Conservation (phyloP, 371 early-diverging fungal species). For the Capillidium heterosporum region DNA sequence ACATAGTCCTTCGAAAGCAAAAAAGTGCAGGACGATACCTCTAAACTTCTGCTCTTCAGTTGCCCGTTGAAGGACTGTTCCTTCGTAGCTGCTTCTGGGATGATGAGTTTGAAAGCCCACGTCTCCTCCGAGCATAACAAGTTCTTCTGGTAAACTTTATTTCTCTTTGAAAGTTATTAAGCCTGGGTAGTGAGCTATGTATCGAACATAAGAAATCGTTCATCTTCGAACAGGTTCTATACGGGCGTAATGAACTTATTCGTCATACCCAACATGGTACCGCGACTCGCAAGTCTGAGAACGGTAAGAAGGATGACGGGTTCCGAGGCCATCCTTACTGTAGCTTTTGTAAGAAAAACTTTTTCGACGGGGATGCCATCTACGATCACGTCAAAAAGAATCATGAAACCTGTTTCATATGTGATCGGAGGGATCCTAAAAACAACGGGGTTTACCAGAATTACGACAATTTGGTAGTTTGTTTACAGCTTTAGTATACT, state of each 20-base stretch:
- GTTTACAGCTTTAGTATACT: neutral
- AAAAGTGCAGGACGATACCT: slow-evolving; percentile 49
- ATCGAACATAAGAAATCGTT: slow-evolving; percentile 74
- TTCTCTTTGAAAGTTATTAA: neutral
- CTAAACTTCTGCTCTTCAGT: slow-evolving; percentile 53
- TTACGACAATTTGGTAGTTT: slow-evolving; percentile 52
- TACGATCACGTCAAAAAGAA: slow-evolving; percentile 83
- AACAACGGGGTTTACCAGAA: slow-evolving; percentile 73
- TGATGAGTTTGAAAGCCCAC: slow-evolving; percentile 67
- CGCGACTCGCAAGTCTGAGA: slow-evolving; percentile 34
- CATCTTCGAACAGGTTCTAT: slow-evolving; percentile 72
- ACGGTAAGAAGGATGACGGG: slow-evolving; percentile 33
- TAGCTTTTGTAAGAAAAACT: slow-evolving; percentile 62
- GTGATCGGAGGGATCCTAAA: slow-evolving; percentile 38
- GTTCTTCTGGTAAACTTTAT: slow-evolving; percentile 43
- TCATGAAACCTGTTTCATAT: slow-evolving; percentile 88
- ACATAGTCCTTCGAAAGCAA: slow-evolving; percentile 53
- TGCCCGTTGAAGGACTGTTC: slow-evolving; percentile 70
- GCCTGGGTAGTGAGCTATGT: slow-evolving; percentile 55
- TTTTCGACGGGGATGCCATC: slow-evolving; percentile 77
- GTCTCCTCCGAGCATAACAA: slow-evolving; percentile 50
- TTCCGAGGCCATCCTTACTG: slow-evolving; percentile 90
- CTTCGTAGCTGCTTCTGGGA: slow-evolving; percentile 46
- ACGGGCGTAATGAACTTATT: slow-evolving; percentile 10
- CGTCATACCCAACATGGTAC: slow-evolving; percentile 8